phyloP scores from a whole-genome alignment of 129 eudicot genomes.

The Arctium minus region DNA sequence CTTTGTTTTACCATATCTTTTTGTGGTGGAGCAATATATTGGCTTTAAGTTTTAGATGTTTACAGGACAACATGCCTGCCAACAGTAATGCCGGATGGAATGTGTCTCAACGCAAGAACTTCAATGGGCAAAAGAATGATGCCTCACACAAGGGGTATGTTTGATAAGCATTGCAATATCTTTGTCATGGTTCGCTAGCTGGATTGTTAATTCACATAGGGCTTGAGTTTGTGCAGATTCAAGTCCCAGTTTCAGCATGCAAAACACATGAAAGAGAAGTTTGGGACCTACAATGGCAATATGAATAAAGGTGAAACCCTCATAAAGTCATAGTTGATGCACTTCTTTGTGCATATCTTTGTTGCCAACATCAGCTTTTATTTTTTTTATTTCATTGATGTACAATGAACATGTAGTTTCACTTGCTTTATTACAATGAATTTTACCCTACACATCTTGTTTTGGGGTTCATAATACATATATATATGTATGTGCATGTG shows the following conservation, averaged over 20 bases:
- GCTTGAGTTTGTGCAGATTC: slow-evolving; percentile 43
- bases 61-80: slow-evolving; percentile 43
- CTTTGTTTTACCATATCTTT: background rate
- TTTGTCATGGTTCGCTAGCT: background rate
- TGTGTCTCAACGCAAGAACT: slow-evolving; percentile 44
- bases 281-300: slow-evolving; percentile 18
- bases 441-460: background rate
- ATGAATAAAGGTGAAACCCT: slow-evolving; percentile 23
- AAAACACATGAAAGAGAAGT: slow-evolving; percentile 50
- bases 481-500: background rate
- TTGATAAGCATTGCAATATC: background rate
- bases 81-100: slow-evolving; percentile 22
- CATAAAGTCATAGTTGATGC: background rate
- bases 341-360: background rate
- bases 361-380: background rate
- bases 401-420: background rate
- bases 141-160: slow-evolving; percentile 52
- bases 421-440: background rate
- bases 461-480: background rate
- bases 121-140: slow-evolving; percentile 35
- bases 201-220: slow-evolving; percentile 21
- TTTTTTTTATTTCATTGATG: background rate
- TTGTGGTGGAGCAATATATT: slow-evolving; percentile 8
- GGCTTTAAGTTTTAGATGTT: background rate
- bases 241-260: slow-evolving; percentile 39